phyloP scores from a whole-genome alignment of 805 yeast genomes.

The Metschnikowia colocasiae region DNA sequence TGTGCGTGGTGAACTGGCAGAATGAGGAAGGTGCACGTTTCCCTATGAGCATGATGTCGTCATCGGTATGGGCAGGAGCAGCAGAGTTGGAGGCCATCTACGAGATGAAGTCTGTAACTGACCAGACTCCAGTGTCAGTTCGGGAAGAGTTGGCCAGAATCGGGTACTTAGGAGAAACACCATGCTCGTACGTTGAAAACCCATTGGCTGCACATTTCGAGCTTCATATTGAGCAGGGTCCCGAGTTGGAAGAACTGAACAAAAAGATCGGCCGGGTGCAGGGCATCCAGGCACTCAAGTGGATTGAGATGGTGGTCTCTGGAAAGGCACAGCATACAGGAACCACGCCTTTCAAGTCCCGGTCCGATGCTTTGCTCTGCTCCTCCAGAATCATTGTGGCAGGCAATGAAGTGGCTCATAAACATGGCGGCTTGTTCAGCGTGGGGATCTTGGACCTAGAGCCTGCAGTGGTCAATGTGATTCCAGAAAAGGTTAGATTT shows the following conservation, averaged over 20 bases:
- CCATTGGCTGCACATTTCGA: conserved; percentile 70
- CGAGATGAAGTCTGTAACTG: conserved; percentile 51
- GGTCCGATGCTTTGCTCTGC: conserved; percentile 60
- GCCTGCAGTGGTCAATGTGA: conserved; percentile 65
- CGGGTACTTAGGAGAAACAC: conserved; percentile 55
- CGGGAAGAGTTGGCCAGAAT: conserved; percentile 54
- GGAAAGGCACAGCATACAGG: conserved; percentile 75
- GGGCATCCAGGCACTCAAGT: conserved; percentile 63
- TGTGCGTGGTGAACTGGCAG: conserved; percentile 66
- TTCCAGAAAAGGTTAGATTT: conserved; percentile 59
- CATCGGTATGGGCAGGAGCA: conserved; percentile 63
- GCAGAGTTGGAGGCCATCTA: conserved; percentile 47
- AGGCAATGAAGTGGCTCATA: conserved; percentile 53
- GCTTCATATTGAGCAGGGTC: conserved; percentile 76
- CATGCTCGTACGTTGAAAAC: conserved; percentile 46
- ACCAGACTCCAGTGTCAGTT: conserved; percentile 45
- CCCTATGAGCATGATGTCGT: conserved; percentile 64
- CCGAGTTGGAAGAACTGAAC: conserved; percentile 54
- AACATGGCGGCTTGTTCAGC: conserved; percentile 51
- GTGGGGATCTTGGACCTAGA: conserved; percentile 55
- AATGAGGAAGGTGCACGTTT: conserved; percentile 79
- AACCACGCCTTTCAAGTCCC: conserved; percentile 59
- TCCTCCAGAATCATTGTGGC: conserved; percentile 54
- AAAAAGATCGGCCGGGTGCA: conserved; percentile 62
- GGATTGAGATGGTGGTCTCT: conserved; percentile 54